phyloP scores from a whole-genome alignment of 2,329 filamentous ascomycete genomes.

The Colletotrichum incanum region DNA sequence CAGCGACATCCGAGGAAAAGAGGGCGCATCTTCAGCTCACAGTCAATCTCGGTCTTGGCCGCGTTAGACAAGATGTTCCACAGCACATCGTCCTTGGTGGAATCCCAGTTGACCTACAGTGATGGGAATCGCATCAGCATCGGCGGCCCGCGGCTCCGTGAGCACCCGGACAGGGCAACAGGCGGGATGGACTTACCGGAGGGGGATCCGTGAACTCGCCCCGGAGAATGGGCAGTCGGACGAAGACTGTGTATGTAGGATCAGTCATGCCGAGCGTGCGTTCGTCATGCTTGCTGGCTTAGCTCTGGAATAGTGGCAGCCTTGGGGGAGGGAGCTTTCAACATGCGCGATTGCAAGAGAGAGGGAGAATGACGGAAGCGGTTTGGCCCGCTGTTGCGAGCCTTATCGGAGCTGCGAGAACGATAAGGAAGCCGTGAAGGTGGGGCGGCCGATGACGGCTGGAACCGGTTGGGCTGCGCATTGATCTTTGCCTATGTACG shows the following conservation, averaged over 20 bases:
- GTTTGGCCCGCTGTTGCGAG: constrained; percentile 30
- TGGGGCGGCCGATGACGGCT: constrained; percentile 14
- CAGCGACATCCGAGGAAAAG: constrained; percentile 8
- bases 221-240: constrained; percentile 90
- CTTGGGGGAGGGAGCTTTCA: constrained; percentile 19
- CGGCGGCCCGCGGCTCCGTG: constrained; percentile 2
- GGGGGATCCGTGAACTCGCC: constrained; percentile 93
- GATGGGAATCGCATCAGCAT: constrained; percentile 45
- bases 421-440: constrained; percentile 28
- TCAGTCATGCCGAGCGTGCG: constrained; percentile 59
- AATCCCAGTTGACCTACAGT: constrained; percentile 86
- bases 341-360: constrained; percentile 4
- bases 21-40: constrained; percentile 64
- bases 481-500: neutral
- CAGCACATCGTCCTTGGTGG: constrained; percentile 86
- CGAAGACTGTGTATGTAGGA: constrained; percentile 81
- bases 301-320: constrained; percentile 33
- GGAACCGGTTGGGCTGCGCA: constrained; percentile 12
- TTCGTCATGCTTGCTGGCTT: constrained; percentile 39
- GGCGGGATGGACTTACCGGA: constrained; percentile 69
- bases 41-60: constrained; percentile 88
- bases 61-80: constrained; percentile 92
- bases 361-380: constrained; percentile 35
- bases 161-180: constrained; percentile 35
- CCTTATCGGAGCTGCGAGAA: constrained; percentile 42